phyloP scores from a whole-genome alignment of 371 early-diverging fungal species.

The Capniomyces stellatus region DNA sequence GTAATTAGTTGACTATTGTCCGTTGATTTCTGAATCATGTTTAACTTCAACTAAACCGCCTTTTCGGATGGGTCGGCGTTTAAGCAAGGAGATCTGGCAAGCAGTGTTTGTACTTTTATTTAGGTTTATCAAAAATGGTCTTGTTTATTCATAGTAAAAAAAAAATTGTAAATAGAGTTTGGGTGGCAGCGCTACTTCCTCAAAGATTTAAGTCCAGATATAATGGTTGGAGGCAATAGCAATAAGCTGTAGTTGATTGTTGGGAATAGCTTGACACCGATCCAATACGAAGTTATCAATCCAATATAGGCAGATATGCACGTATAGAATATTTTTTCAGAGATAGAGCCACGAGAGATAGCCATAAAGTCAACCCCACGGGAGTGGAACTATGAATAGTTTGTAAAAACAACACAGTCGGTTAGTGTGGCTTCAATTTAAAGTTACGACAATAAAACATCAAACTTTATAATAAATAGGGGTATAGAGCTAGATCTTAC shows the following conservation, averaged over 20 bases:
- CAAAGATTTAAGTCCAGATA: conserved; percentile 10
- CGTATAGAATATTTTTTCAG: conserved; percentile 7
- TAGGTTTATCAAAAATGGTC: too few relatives aligned
- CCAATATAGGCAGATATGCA: conserved; percentile 16
- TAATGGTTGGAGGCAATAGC: conserved; percentile 20
- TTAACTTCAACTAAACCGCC: too few relatives aligned
- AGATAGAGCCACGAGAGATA: not conserved
- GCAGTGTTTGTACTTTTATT: too few relatives aligned
- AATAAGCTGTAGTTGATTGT: conserved; percentile 15
- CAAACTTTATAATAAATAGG: not conserved
- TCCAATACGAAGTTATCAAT: conserved; percentile 22
- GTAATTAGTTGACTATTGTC: too few relatives aligned
- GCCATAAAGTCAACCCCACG: not conserved
- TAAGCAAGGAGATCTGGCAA: too few relatives aligned
- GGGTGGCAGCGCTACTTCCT: too few relatives aligned
- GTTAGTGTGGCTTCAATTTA: too few relatives aligned
- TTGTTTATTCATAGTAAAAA: too few relatives aligned
- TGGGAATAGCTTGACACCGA: conserved; percentile 21
- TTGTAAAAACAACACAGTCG: not conserved
- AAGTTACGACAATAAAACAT: not conserved
- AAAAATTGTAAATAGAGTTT: too few relatives aligned
- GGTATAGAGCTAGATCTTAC: not conserved
- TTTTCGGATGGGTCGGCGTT: too few relatives aligned
- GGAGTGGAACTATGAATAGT: not conserved
- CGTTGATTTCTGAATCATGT: too few relatives aligned